phyloP scores from a whole-genome alignment of 2,329 filamentous ascomycete species.

The Scorias spongiosa region DNA sequence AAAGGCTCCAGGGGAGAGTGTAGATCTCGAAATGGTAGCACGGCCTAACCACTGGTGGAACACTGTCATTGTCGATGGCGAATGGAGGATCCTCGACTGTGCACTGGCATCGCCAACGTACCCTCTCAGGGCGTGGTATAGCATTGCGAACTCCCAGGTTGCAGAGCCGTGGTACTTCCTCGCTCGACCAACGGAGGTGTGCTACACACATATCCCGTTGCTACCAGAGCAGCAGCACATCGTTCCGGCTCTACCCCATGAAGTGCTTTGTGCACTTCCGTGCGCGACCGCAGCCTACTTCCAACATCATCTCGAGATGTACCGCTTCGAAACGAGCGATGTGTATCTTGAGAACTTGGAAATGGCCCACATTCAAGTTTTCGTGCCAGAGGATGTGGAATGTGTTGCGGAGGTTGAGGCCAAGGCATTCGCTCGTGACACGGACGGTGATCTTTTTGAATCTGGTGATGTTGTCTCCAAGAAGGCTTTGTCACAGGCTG shows the following conservation, averaged over 20 bases:
- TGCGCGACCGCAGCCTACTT: constrained; percentile 81
- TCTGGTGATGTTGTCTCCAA: constrained; percentile 77
- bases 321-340: constrained; percentile 81
- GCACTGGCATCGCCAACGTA: constrained; percentile 85
- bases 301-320: constrained; percentile 61
- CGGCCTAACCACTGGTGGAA: constrained; percentile 97
- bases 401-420: constrained; percentile 85
- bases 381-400: constrained; percentile 79
- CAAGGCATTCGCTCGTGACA: constrained; percentile 57
- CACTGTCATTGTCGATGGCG: constrained; percentile 75
- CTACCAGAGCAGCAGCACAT: constrained; percentile 83
- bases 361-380: constrained; percentile 77
- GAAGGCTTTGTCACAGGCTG: constrained; percentile 74
- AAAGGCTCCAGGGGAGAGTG: constrained; percentile 71
- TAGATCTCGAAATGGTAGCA: constrained; percentile 69
- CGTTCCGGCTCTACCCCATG: constrained; percentile 71
- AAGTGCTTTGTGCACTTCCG: constrained; percentile 73
- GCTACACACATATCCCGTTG: constrained; percentile 89
- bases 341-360: constrained; percentile 81
- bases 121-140: constrained; percentile 63
- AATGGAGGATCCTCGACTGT: constrained; percentile 95
- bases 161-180: constrained; percentile 93
- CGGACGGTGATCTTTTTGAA: constrained; percentile 78
- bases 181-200: constrained; percentile 72
- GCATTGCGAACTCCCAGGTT: constrained; percentile 49